Conservation (phyloP, 1,284 basidiomycete genomes). For the Sphaerobolus stellatus region DNA sequence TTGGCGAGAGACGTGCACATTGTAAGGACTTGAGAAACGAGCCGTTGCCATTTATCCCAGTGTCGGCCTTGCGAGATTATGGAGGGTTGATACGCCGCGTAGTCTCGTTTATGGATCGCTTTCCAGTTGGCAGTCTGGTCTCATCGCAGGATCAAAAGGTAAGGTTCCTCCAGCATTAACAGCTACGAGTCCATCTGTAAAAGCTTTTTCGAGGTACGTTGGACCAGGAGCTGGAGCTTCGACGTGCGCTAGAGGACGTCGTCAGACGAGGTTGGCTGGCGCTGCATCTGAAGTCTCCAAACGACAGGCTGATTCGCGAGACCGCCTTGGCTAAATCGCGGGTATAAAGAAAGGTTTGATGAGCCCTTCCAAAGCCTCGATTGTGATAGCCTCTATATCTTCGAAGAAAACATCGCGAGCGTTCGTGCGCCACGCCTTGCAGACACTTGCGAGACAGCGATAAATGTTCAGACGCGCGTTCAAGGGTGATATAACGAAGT, state of each 20-base stretch:
- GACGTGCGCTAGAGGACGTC: conserved; percentile 4
- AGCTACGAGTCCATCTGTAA: too few relatives aligned
- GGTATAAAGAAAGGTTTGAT: conserved; percentile 6
- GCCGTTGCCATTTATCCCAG: conserved; percentile 15
- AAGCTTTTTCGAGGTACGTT: too few relatives aligned
- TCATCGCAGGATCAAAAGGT: background rate
- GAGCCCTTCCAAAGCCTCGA: conserved; percentile 13
- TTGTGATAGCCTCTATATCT: conserved; percentile 14
- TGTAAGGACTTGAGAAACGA: conserved; percentile 9
- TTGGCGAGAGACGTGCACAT: conserved; percentile 12
- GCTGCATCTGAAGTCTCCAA: conserved; percentile 15
- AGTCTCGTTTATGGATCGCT: background rate
- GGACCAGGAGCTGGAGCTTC: background rate
- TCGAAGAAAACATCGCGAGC: conserved; percentile 19
- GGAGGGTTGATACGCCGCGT: conserved; percentile 11
- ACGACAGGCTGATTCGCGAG: conserved; percentile 14
- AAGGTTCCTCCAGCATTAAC: background rate
- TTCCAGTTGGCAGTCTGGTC: background rate
- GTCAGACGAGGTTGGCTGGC: conserved; percentile 13
- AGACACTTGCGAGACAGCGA: conserved; percentile 12
- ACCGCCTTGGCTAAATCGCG: conserved; percentile 12
- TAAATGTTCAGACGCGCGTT: conserved; percentile 13
- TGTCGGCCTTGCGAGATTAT: conserved; percentile 11
- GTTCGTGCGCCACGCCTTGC: conserved; percentile 14
- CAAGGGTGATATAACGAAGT: conserved; percentile 9